Conservation (phyloP, 1,284 basidiomycete species). For the Fomitiporia mediterranea region DNA sequence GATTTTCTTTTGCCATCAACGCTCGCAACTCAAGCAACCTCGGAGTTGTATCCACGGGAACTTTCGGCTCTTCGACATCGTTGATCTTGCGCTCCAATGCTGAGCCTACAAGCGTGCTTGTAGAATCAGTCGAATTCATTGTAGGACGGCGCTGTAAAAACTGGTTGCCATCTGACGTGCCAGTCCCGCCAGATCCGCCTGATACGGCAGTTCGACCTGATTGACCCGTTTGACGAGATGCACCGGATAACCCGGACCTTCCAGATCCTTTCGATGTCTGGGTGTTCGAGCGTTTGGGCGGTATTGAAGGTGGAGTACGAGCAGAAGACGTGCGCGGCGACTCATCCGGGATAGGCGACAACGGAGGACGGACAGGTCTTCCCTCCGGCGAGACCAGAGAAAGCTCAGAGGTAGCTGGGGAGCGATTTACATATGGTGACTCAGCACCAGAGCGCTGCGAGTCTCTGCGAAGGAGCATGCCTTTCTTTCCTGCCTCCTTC, state of each 20-base stretch:
- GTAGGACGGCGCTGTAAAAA: slow-evolving; percentile 29
- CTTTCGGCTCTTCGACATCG: slow-evolving; percentile 48
- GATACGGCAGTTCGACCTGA: not conserved
- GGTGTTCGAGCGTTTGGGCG: slow-evolving; percentile 16
- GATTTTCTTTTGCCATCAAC: slow-evolving; percentile 66
- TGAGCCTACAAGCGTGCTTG: slow-evolving; percentile 68
- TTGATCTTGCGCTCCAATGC: slow-evolving; percentile 62
- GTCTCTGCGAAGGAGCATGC: slow-evolving; percentile 28
- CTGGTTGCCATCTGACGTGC: not conserved
- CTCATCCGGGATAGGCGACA: slow-evolving; percentile 12
- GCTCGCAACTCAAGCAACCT: slow-evolving; percentile 64
- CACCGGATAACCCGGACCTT: slow-evolving; percentile 5
- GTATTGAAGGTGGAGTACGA: not conserved
- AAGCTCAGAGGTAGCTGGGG: slow-evolving; percentile 8
- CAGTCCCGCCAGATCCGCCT: not conserved
- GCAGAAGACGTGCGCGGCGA: slow-evolving; percentile 15
- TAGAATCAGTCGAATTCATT: slow-evolving; percentile 52
- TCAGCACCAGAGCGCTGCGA: slow-evolving; percentile 20
- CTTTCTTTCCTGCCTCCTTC: slow-evolving; percentile 28
- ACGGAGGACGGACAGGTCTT: slow-evolving; percentile 8
- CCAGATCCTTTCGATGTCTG: slow-evolving; percentile 17
- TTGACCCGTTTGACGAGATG: slow-evolving; percentile 2
- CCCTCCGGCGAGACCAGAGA: slow-evolving; percentile 12
- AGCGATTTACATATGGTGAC: not conserved
- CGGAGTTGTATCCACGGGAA: slow-evolving; percentile 51